These are phyloP conservation scores for Sungouiozyma intestinalis DNA, from an alignment of 805 yeast genomes.

Conservation along the genomic window DNA sequence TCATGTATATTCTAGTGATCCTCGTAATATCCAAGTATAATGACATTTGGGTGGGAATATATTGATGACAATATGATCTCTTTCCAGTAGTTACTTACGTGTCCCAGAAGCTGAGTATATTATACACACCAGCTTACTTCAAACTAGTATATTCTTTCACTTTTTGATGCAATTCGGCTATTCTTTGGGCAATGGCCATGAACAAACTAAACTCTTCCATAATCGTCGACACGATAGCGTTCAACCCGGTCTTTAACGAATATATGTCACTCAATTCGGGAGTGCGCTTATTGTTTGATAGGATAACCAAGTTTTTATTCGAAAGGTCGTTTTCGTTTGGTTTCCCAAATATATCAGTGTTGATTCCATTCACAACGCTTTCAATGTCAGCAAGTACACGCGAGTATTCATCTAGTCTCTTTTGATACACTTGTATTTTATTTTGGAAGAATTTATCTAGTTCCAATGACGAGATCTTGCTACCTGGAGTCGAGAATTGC, in stretches of 20 bases:
- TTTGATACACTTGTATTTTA: constrained; percentile 28
- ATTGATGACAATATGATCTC: too few species aligned
- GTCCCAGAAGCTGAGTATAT: too few species aligned
- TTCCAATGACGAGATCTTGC: constrained; percentile 45
- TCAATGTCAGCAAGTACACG: constrained; percentile 44
- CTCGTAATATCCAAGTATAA: too few species aligned
- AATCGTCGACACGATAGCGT: constrained; percentile 47
- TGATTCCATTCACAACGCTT: constrained; percentile 51
- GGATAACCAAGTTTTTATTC: not conserved
- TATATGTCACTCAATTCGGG: constrained; percentile 7
- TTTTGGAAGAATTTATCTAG: constrained; percentile 46
- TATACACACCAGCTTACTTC: not conserved
- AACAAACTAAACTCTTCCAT: constrained; percentile 59
- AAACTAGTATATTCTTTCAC: constrained; percentile 23
- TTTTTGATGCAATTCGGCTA: constrained; percentile 59
- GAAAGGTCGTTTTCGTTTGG: not conserved
- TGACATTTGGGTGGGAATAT: too few species aligned
- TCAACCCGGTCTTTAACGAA: constrained; percentile 30
- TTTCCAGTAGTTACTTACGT: too few species aligned
- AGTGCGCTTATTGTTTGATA: not conserved
- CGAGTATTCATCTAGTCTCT: constrained; percentile 42
- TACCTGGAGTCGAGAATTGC: constrained; percentile 43
- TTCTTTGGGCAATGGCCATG: constrained; percentile 64
- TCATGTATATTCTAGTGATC: not conserved
- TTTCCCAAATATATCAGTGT: constrained; percentile 32